Percentiles rank a stretch among this genome's conserved stretches.
Conservation (phyloP, 2,329 filamentous ascomycete genomes). For the Chaetomium sp. region DNA sequence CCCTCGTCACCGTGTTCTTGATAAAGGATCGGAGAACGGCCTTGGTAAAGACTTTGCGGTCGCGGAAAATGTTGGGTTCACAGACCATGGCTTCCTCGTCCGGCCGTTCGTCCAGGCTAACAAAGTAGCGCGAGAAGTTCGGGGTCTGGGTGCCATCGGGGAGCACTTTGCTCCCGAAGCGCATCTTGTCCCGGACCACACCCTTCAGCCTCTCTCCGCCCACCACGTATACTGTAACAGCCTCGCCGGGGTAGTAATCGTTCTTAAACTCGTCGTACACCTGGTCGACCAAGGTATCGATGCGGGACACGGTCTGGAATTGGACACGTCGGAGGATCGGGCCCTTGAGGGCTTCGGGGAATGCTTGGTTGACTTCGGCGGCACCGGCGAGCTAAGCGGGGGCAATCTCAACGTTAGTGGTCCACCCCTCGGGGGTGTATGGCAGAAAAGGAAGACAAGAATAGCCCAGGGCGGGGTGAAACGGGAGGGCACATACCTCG, state of each 20-base stretch:
- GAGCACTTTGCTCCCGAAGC: slow-evolving; percentile 56
- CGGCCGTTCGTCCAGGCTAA: slow-evolving; percentile 62
- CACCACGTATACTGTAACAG: slow-evolving; percentile 65
- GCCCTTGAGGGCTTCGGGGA: slow-evolving; percentile 84
- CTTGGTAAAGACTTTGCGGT: slow-evolving; percentile 90
- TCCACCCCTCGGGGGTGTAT: not conserved
- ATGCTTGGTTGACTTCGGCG: slow-evolving; percentile 81
- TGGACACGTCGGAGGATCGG: slow-evolving; percentile 88
- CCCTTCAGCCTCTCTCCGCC: slow-evolving; percentile 66
- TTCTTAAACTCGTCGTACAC: slow-evolving; percentile 75
- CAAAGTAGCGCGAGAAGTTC: slow-evolving; percentile 73
- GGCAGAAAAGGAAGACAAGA: not conserved
- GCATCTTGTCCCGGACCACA: slow-evolving; percentile 77
- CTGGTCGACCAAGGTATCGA: slow-evolving; percentile 70
- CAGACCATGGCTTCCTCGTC: slow-evolving; percentile 73
- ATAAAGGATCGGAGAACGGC: slow-evolving; percentile 89
- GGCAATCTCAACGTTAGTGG: slow-evolving; percentile 26
- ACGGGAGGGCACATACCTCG: slow-evolving; percentile 56
- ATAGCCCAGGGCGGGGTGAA: not conserved
- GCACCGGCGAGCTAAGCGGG: slow-evolving; percentile 62
- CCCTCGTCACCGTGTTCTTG: slow-evolving; percentile 85
- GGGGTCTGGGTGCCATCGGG: slow-evolving; percentile 64
- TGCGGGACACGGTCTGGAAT: slow-evolving; percentile 79
- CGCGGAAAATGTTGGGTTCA: slow-evolving; percentile 74
- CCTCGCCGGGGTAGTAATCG: slow-evolving; percentile 86